Percentiles rank a stretch among this genome's conserved stretches.
These are phyloP conservation scores for Discostella pseudostelligera DNA, from an alignment of 108 stramenopile genomes.

Conservation along the genomic window DNA sequence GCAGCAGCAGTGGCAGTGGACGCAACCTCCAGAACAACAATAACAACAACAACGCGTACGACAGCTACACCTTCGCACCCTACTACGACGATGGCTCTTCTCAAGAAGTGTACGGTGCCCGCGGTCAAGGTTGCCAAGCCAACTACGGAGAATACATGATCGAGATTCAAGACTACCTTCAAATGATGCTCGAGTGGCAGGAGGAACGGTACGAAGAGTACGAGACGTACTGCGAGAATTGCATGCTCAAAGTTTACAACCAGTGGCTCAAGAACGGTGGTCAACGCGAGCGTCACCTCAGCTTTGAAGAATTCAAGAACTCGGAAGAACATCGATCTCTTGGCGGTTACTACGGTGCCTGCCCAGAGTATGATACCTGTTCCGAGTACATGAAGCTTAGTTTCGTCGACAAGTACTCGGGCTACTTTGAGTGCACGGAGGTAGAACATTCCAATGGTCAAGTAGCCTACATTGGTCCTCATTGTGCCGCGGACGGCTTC, in stretches of 20 bases:
- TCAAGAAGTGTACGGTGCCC: slow-evolving; percentile 17
- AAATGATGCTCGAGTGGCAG: slow-evolving; percentile 60
- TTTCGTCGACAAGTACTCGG: slow-evolving; percentile 13
- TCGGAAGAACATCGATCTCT: slow-evolving; percentile 15
- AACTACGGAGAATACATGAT: slow-evolving; percentile 82
- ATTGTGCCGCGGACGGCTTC: slow-evolving; percentile 60
- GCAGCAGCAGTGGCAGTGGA: neutral
- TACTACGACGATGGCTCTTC: neutral
- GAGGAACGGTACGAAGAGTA: slow-evolving; percentile 57
- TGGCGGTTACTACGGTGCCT: slow-evolving; percentile 29
- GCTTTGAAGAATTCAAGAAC: slow-evolving; percentile 36
- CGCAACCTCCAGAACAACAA: neutral
- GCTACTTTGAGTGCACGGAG: slow-evolving; percentile 41
- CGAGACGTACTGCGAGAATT: slow-evolving; percentile 52
- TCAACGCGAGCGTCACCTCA: slow-evolving; percentile 14
- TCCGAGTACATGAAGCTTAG: slow-evolving; percentile 21
- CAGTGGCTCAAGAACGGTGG: slow-evolving; percentile 29
- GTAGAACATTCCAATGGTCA: slow-evolving; percentile 45
- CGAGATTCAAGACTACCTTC: slow-evolving; percentile 66
- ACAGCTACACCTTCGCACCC: neutral
- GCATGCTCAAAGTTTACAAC: slow-evolving; percentile 34
- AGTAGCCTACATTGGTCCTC: slow-evolving; percentile 64
- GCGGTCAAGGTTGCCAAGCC: slow-evolving; percentile 54
- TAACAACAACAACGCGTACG: neutral
- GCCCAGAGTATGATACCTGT: slow-evolving; percentile 43